Evolutionary conservation across 768 basidiomycete genomes (phyloP).

Genomic region (Gelatoporia subvermispora): DNA sequence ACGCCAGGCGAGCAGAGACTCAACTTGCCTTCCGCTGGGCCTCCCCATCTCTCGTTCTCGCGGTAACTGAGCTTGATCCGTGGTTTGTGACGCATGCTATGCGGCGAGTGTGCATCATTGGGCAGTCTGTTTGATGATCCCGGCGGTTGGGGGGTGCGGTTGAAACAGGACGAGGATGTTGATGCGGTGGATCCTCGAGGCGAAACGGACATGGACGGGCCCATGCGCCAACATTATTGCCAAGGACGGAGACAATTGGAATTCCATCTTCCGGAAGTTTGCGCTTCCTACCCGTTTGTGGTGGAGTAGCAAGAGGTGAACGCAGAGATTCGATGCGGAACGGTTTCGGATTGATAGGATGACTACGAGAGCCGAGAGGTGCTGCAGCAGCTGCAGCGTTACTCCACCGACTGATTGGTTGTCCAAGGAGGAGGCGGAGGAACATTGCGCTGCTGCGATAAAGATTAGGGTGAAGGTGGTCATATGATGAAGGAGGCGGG

Average conservation of each 20-base stretch:
- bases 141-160: no score
- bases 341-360: slow-evolving; percentile 7
- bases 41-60: no score
- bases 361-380: slow-evolving; percentile 19
- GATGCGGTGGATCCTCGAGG: slow-evolving; percentile 6
- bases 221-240: slow-evolving; percentile 60
- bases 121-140: no score
- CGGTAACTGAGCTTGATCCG: no score
- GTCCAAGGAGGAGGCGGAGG: slow-evolving; percentile 37
- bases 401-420: slow-evolving; percentile 26
- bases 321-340: slow-evolving; percentile 2
- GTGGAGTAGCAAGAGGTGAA: slow-evolving; percentile 9
- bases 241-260: slow-evolving; percentile 50
- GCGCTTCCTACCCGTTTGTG: slow-evolving; percentile 23
- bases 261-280: slow-evolving; percentile 28
- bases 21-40: no score
- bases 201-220: slow-evolving; percentile 16
- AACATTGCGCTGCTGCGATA: slow-evolving; percentile 5
- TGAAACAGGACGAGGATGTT: no score
- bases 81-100: no score
- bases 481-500: slow-evolving; percentile 21
- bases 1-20: no score
- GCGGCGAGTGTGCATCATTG: no score
- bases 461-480: slow-evolving; percentile 4
- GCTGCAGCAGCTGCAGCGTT: slow-evolving; percentile 25